These are phyloP conservation scores for Penicillium vulpinum DNA, from an alignment of 2,329 filamentous ascomycete genomes.

Conservation along the genomic window DNA sequence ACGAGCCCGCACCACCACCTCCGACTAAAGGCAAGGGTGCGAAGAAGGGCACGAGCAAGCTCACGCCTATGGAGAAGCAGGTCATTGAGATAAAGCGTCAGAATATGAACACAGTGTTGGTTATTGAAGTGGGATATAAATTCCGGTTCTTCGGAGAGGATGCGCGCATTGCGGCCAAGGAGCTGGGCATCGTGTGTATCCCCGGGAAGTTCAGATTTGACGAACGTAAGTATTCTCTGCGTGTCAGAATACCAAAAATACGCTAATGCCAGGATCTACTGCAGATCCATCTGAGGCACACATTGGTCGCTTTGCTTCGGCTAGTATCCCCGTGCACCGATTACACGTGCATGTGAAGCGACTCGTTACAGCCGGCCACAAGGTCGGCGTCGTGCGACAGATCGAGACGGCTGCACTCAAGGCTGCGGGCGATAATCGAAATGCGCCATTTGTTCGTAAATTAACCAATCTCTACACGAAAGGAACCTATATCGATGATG, in stretches of 20 bases:
- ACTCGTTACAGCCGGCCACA: slow-evolving; percentile 86
- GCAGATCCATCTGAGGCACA: slow-evolving; percentile 85
- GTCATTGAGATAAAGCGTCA: slow-evolving; percentile 91
- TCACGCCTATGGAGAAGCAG: slow-evolving; percentile 93
- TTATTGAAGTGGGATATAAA: slow-evolving; percentile 97
- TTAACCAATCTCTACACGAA: slow-evolving; percentile 98
- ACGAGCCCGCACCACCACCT: slow-evolving; percentile 46
- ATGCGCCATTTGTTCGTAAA: slow-evolving; percentile 86
- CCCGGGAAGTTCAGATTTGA: slow-evolving; percentile 94
- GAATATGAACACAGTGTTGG: slow-evolving; percentile 83
- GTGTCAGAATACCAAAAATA: background rate
- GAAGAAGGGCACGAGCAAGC: slow-evolving; percentile 77
- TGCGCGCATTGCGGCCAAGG: slow-evolving; percentile 82
- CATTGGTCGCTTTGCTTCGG: slow-evolving; percentile 86
- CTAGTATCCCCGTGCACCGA: slow-evolving; percentile 90
- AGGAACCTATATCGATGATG: slow-evolving; percentile 93
- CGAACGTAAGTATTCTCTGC: slow-evolving; percentile 62
- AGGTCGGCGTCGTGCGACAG: slow-evolving; percentile 92
- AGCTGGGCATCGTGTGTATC: slow-evolving; percentile 92
- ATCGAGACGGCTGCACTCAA: slow-evolving; percentile 94
- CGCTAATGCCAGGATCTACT: slow-evolving; percentile 18
- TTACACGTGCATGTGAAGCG: slow-evolving; percentile 92
- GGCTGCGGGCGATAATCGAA: slow-evolving; percentile 90
- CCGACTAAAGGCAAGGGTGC: slow-evolving; percentile 49
- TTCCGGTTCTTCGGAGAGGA: slow-evolving; percentile 97